Conservation (phyloP, 768 basidiomycete genomes). For the Pleurotus cornucopiae region DNA sequence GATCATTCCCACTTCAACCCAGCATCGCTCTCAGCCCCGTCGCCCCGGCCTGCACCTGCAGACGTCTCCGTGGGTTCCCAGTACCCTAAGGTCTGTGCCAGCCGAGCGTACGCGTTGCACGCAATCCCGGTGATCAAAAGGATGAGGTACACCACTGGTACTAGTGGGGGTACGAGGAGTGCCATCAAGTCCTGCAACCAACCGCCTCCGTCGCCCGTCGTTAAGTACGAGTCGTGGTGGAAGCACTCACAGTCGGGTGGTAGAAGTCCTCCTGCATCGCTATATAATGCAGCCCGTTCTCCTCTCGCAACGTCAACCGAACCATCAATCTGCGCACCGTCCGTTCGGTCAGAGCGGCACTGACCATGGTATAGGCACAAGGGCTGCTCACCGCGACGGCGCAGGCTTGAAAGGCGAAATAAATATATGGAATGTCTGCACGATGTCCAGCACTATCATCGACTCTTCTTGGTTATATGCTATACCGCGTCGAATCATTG, state of each 20-base stretch:
- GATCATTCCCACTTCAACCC: conserved; percentile 1
- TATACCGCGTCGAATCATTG: conserved; percentile 14
- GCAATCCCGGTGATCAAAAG: conserved; percentile 21
- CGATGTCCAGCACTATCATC: conserved; percentile 45
- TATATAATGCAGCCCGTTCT: conserved; percentile 39
- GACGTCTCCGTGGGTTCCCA: conserved; percentile 16
- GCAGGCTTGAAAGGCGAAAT: conserved; percentile 39
- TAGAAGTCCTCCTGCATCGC: conserved; percentile 55
- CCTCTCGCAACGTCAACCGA: conserved; percentile 47
- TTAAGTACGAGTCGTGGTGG: background rate
- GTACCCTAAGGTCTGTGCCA: conserved; percentile 28
- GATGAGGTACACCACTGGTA: conserved; percentile 28
- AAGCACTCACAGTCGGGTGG: conserved; percentile 41
- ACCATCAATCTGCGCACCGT: conserved; percentile 35
- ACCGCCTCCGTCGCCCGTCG: background rate
- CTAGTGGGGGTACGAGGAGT: conserved; percentile 38
- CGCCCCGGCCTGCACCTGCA: background rate
- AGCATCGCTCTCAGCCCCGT: background rate
- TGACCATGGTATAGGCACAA: background rate
- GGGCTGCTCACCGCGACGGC: conserved; percentile 35
- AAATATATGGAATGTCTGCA: conserved; percentile 51
- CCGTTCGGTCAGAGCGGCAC: background rate
- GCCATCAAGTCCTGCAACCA: conserved; percentile 35
- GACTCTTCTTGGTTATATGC: conserved; percentile 43
- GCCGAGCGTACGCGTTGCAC: conserved; percentile 24